Conservation (phyloP, 495 filamentous ascomycete genomes). For the Lindgomyces ingoldianus region DNA sequence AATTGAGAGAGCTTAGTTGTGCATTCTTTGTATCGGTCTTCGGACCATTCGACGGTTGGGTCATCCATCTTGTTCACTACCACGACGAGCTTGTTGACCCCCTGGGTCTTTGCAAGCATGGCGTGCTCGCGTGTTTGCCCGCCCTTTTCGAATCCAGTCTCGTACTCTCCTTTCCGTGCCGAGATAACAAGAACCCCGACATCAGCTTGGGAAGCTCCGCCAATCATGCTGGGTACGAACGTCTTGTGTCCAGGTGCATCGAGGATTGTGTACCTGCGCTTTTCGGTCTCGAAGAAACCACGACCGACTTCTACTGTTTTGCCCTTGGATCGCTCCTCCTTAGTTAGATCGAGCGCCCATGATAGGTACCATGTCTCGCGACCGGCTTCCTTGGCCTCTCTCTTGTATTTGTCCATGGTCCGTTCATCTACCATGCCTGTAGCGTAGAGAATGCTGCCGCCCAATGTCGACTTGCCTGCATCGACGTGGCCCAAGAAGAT, state of each 20-base stretch:
- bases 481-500: slow-evolving; percentile 99
- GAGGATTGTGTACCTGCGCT: slow-evolving; percentile 85
- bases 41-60: slow-evolving; percentile 85
- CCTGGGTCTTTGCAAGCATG: slow-evolving; percentile 92
- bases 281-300: slow-evolving; percentile 93
- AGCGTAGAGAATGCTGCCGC: slow-evolving; percentile 84
- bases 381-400: slow-evolving; percentile 91
- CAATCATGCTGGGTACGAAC: slow-evolving; percentile 95
- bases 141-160: slow-evolving; percentile 99
- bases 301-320: slow-evolving; percentile 98
- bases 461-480: slow-evolving; percentile 93
- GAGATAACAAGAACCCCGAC: slow-evolving; percentile 95
- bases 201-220: slow-evolving; percentile 94
- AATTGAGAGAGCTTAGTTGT: slow-evolving; percentile 84
- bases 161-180: slow-evolving; percentile 97
- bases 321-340: slow-evolving; percentile 93
- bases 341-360: slow-evolving; percentile 95
- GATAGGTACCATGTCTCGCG: slow-evolving; percentile 99
- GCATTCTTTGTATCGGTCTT: slow-evolving; percentile 89
- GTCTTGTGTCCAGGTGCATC: slow-evolving; percentile 97
- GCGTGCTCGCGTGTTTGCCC: slow-evolving; percentile 98
- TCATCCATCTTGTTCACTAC: slow-evolving; percentile 99
- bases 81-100: slow-evolving; percentile 82
- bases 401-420: slow-evolving; percentile 97
- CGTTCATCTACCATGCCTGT: slow-evolving; percentile 99